phyloP scores from a whole-genome alignment of 495 filamentous ascomycete species.

The Annulohypoxylon maeteangense region DNA sequence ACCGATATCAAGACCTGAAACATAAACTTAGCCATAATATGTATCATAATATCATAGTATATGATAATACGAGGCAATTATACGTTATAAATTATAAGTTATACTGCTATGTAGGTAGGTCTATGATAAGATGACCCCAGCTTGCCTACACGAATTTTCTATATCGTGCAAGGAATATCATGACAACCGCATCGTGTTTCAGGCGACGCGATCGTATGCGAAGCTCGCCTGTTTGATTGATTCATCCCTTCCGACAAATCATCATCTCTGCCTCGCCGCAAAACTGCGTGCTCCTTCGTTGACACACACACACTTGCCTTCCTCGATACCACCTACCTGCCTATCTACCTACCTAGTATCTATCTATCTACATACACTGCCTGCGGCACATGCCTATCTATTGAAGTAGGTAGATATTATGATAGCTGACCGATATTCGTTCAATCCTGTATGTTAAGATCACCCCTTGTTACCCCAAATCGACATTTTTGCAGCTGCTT shows the following conservation, averaged over 20 bases:
- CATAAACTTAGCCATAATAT: conserved; percentile 27
- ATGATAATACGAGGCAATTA: not conserved
- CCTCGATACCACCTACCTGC: conserved; percentile 32
- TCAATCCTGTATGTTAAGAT: conserved; percentile 15
- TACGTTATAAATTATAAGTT: not conserved
- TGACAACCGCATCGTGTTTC: conserved; percentile 35
- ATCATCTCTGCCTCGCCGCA: conserved; percentile 37
- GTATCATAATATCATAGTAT: conserved; percentile 21
- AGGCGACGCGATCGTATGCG: conserved; percentile 30
- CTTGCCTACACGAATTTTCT: conserved; percentile 4
- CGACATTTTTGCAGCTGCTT: conserved; percentile 27
- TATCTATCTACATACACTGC: too few relatives aligned
- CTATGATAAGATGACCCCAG: conserved; percentile 28
- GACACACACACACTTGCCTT: conserved; percentile 24
- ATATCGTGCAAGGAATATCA: conserved; percentile 27
- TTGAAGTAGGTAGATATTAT: too few relatives aligned
- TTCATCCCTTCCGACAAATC: conserved; percentile 24
- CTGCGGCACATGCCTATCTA: conserved; percentile 25
- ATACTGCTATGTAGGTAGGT: conserved; percentile 2
- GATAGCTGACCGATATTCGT: not conserved
- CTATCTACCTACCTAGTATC: too few relatives aligned
- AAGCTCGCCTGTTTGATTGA: conserved; percentile 27
- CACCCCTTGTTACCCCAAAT: conserved; percentile 23
- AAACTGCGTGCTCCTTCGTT: conserved; percentile 34
- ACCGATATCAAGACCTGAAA: conserved; percentile 21